Conservation (phyloP, 2,329 filamentous ascomycete species). For the Ophiostoma triangulosporum region DNA sequence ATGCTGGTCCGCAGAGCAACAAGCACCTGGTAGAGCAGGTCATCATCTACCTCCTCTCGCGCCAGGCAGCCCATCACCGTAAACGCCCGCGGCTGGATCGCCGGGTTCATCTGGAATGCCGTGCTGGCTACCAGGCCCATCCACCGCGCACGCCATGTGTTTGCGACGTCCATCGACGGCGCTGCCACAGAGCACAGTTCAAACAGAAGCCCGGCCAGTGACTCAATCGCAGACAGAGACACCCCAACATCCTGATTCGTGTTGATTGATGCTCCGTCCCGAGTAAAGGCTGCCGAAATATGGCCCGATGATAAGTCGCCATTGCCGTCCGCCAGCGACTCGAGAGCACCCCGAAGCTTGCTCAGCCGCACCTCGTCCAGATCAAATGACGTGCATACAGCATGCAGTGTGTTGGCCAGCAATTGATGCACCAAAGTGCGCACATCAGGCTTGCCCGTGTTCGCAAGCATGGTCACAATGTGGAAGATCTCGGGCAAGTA, state of each 20-base stretch:
- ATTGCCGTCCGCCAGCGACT: slow-evolving; percentile 44
- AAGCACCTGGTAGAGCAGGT: slow-evolving; percentile 56
- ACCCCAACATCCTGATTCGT: slow-evolving; percentile 40
- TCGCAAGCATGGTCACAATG: slow-evolving; percentile 56
- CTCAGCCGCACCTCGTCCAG: slow-evolving; percentile 45
- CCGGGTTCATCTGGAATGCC: slow-evolving; percentile 59
- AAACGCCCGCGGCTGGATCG: slow-evolving; percentile 56
- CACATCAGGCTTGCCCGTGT: slow-evolving; percentile 45
- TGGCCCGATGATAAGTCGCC: slow-evolving; percentile 44
- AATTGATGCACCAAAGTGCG: slow-evolving; percentile 48
- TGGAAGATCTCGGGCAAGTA: slow-evolving; percentile 59
- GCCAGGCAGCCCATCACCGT: slow-evolving; percentile 59
- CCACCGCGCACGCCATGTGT: slow-evolving; percentile 58
- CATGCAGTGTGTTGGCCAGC: slow-evolving; percentile 53
- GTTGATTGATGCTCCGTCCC: slow-evolving; percentile 41
- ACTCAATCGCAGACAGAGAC: slow-evolving; percentile 44
- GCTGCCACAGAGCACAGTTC: slow-evolving; percentile 52
- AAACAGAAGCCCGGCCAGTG: slow-evolving; percentile 46
- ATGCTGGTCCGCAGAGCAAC: slow-evolving; percentile 54
- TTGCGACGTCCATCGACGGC: slow-evolving; percentile 49
- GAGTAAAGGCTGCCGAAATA: slow-evolving; percentile 25
- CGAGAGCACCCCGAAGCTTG: slow-evolving; percentile 42
- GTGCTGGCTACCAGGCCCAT: slow-evolving; percentile 62
- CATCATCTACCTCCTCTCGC: slow-evolving; percentile 58
- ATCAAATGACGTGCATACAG: slow-evolving; percentile 50